Conservation (phyloP, 805 yeast species). For the Grigorovia jiainica region DNA sequence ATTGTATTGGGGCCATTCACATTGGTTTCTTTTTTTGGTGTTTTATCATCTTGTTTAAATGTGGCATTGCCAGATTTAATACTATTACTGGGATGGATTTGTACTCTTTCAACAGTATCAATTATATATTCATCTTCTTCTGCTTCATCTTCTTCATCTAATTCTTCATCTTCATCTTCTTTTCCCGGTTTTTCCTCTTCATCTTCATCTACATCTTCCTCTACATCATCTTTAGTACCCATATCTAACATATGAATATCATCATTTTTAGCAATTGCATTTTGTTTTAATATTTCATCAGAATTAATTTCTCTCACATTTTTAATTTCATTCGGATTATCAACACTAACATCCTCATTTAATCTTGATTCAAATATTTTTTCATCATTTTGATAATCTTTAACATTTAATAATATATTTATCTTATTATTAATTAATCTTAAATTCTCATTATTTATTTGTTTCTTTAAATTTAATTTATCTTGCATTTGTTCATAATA, state of each 20-base stretch:
- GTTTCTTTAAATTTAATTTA: background rate
- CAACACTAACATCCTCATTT: background rate
- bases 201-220: background rate
- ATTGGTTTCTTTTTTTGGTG: constrained; percentile 15
- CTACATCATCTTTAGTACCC: background rate
- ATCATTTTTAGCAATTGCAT: constrained; percentile 3
- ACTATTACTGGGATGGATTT: constrained; percentile 1
- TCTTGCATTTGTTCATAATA: constrained; percentile 17
- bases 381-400: background rate
- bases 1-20: too few species aligned
- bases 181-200: background rate
- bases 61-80: background rate
- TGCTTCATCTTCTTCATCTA: background rate
- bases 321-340: background rate
- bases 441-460: background rate
- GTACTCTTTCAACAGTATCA: constrained; percentile 1
- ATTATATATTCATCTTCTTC: background rate
- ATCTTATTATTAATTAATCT: background rate
- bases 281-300: background rate
- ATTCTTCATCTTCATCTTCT: background rate
- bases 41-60: constrained; percentile 11
- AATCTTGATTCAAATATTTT: background rate
- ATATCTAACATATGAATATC: background rate
- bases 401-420: background rate
- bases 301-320: background rate